Evolutionary conservation across 2,329 filamentous ascomycete species (phyloP), one percentile per base, ranked within the genome.

Genomic region (Cordyceps militaris): DNA sequence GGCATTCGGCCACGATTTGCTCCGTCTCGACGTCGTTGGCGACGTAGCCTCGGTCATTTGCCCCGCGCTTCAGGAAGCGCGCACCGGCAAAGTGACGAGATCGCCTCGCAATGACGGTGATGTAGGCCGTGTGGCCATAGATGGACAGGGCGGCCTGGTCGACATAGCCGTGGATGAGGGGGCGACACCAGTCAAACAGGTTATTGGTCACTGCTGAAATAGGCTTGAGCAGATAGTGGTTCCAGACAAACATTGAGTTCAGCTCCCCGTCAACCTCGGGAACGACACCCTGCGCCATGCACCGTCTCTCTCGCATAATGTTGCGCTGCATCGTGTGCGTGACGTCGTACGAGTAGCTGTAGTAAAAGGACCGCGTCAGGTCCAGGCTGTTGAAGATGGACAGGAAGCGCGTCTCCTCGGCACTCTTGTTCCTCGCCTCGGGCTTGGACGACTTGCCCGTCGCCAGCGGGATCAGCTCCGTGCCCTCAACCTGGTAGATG

Each of bases 21-120:
- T 99, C 94, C 1, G 94, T 97, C 73, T 99, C 95, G 24, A 99
- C 94, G 71, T 99, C 95, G 68, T 99, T 99, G 54, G 94, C 95
- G 56, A 99, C 94, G 69, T 96, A 96, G 14, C 94, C 93, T 58
- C 92, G 71, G 70, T 99, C 94, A 66, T 99, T 99, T 49, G 91
- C 89, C 32, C 94, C 94, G 59, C 94, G 86, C 72, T 99, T 99
- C 55, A 99, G 74, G 64, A 97, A 99, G 3, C 94, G 82, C 38
- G 94, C 94, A 28, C 94, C 94, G 3, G 94, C 94, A 71, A 97
- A 99, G 71, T 90, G 91, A 9, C 94, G 84, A 16, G 94, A 99
- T 32, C 94, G 84, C 57, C 94, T 81, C 3, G 94, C 95, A 66
- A 99, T 96, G 53, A 99, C 86, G 0, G 93, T 95, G 49, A 99